Evolutionary conservation across 768 basidiomycete species (phyloP), one percentile per base, ranked within the genome.

Genomic region (Suillus hirtellus): DNA sequence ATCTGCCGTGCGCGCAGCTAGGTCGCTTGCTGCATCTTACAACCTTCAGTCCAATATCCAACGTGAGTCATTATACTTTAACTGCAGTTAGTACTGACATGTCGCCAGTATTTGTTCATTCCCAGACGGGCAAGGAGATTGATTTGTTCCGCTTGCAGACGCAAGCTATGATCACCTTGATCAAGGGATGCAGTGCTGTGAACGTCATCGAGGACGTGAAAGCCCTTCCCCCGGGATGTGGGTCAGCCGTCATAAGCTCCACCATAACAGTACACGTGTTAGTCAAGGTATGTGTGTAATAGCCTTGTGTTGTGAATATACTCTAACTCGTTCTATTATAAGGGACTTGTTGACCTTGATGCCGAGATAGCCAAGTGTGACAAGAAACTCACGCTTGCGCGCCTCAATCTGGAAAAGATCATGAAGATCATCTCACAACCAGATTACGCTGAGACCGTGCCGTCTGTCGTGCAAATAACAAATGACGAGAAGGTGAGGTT

Each of bases 291-390:
- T 60, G 87, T 73, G 47, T 58, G n/a, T 52, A n/a, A 10, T 44
- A 15, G 37, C 63, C 63, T 31, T 17, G 0, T 15, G 1, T 52
- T 11, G 7, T 43, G 49, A 27, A 58, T n/a, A 2, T 11, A 42
- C 37, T 3, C 56, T 63, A 11, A 53, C 54, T 40, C 14, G 24
- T 61, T 44, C 53, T 35, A 19, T 53, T 12, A 58, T 17, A 68
- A 97, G 95, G 95, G 96, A 31, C 86, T 96, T 47, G 89, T 99
- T 19, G 90, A 99, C 76, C 78, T 96, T 7, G 89, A 93, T 53
- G 86, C 84, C 2, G 96, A 99, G 76, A 90, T 97, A 52, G 80
- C 84, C 46, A 98, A 96, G 76, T 88, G 89, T 65, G 87, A 93
- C 71, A 98, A 97, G 85, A 97, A 96, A 77, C 82, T 92, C 2